These are phyloP conservation scores for Arabidopsis thaliana DNA, from an alignment of 345 rosid species.

Conservation along the genomic window TAIR10.1 NC_003070.9:27132001-27132500, in stretches of 20 bases:
- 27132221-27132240: conserved; percentile 46
- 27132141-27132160: background rate
- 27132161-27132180: conserved; percentile 28
- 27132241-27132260: conserved; percentile 42
- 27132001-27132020: too few species aligned
- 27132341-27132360: conserved; percentile 55
- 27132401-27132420: conserved; percentile 53
- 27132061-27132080: background rate
- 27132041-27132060: background rate
- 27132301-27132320: background rate
- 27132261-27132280: background rate
- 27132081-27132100: background rate
- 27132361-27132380: conserved; percentile 48
- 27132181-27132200: conserved; percentile 36
- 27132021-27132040: too few species aligned
- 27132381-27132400: conserved; percentile 52
- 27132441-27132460: conserved; percentile 49
- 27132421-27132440: conserved; percentile 53
- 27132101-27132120: background rate
- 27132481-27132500: conserved; percentile 53
- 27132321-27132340: conserved; percentile 49
- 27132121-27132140: background rate
- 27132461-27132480: conserved; percentile 56
- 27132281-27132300: background rate
- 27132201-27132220: conserved; percentile 25